Evolutionary conservation across 805 yeast species (phyloP), one percentile per base, ranked within the genome.

Genomic region (Kuraishia capsulata): DNA sequence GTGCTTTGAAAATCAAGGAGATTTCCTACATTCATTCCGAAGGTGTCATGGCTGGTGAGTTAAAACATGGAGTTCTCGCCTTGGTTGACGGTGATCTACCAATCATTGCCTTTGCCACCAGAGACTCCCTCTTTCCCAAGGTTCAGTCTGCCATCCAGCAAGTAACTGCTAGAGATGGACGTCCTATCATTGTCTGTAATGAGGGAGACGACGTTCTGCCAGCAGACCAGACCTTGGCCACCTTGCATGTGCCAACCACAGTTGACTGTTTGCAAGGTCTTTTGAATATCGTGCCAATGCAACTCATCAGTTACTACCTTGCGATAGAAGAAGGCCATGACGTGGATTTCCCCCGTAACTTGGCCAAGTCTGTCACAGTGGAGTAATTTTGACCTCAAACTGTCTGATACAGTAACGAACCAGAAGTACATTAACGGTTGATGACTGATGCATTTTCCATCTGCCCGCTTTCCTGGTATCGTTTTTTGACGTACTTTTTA

Each of bases 21-120:
- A 92, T 92, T 45, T 90, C 97, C 3, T 92, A 92, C 62, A 92
- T 92, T 87, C 99, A 92, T 62, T 87, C 97, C 17, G 99, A 92
- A 68, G 99, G 98, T 69, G 96, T 92, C 39, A 78, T 92, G 48
- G 98, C 99, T 18, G 99, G 98, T 61, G 99, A 92, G 66, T 78
- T 92, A 65, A 92, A 92, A 64, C 99, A 92, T 59, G 99, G 99
- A 65, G 96, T 87, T 24, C 75, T 92, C 54, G 99, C 99, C 5
- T 73, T 92, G 43, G 97, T 92, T 43, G 99, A 92, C 64, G 95
- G 84, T 51, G 71, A 81, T 45, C 69, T 92, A 57, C 99, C 99
- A 43, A 86, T 92, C 49, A 82, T 92, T 62, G 95, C 95, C 3
- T 79, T 92, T 59, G 97, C 97, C 38, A 90, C 99, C 4, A 78